These are phyloP conservation scores for Eustoma russellianum DNA, from an alignment of 257 asterid species.

Conservation along the genomic window DNA sequence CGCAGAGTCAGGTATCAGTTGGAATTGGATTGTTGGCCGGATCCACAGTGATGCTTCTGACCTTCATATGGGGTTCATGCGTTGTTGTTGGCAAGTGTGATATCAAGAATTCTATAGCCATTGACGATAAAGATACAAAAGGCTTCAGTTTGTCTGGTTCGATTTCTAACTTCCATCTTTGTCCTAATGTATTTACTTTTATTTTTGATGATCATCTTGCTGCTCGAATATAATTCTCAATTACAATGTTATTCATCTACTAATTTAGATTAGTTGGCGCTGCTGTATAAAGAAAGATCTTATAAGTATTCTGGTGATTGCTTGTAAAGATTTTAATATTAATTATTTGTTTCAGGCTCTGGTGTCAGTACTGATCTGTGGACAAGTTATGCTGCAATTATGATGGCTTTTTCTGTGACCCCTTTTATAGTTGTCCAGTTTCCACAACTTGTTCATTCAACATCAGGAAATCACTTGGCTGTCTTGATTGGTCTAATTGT, in stretches of 20 bases:
- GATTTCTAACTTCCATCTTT: slow-evolving; percentile 6
- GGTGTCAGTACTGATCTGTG: slow-evolving; percentile 73
- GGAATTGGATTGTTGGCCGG: slow-evolving; percentile 98
- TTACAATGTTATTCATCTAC: too few species aligned
- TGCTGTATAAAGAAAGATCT: not conserved
- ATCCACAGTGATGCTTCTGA: slow-evolving; percentile 89
- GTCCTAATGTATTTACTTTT: too few species aligned
- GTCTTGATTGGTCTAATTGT: slow-evolving; percentile 62
- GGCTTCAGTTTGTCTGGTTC: slow-evolving; percentile 60
- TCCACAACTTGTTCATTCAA: slow-evolving; percentile 50
- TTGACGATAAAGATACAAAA: slow-evolving; percentile 49
- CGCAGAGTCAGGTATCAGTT: slow-evolving; percentile 90
- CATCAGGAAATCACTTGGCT: slow-evolving; percentile 55
- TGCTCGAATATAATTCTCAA: too few species aligned
- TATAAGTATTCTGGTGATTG: too few species aligned
- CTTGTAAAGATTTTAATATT: slow-evolving; percentile 1
- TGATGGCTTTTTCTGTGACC: slow-evolving; percentile 76
- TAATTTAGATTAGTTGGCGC: not conserved
- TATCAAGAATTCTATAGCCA: slow-evolving; percentile 34
- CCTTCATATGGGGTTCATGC: slow-evolving; percentile 91
- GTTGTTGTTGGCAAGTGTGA: slow-evolving; percentile 78
- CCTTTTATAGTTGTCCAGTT: slow-evolving; percentile 76
- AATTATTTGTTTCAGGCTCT: slow-evolving; percentile 49
- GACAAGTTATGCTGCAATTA: slow-evolving; percentile 76
- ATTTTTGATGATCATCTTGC: too few species aligned